Conservation (phyloP, 208 protist species). For the Polymyxa betae region DNA sequence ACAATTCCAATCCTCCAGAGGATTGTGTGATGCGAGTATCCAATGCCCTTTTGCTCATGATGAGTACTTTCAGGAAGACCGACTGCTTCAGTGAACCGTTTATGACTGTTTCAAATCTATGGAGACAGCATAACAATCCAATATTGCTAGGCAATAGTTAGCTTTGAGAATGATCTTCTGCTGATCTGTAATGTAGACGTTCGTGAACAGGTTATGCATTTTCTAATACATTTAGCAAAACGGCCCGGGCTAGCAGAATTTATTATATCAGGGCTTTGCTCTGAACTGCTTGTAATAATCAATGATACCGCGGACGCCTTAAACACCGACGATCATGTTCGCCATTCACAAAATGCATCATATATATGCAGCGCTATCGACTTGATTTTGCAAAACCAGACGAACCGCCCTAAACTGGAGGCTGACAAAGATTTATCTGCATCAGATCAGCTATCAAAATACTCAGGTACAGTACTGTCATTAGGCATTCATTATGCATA, state of each 20-base stretch:
- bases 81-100: too few relatives aligned
- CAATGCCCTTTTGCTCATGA: too few relatives aligned
- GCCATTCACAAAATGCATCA: not conserved
- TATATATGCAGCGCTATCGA: not conserved
- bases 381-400: not conserved
- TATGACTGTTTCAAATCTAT: too few relatives aligned
- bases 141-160: too few relatives aligned
- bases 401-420: not conserved
- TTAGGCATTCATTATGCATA: too few relatives aligned
- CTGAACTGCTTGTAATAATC: not conserved
- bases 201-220: not conserved
- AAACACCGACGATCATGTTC: not conserved
- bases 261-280: not conserved
- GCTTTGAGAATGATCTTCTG: too few relatives aligned
- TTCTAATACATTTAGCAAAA: not conserved
- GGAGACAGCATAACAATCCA: too few relatives aligned
- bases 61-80: too few relatives aligned
- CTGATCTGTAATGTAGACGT: not conserved
- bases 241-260: not conserved
- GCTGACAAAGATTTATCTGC: not conserved
- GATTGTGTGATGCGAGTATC: too few relatives aligned
- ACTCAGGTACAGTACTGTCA: too few relatives aligned
- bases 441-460: too few relatives aligned
- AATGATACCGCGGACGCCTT: not conserved
- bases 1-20: too few relatives aligned